Evolutionary conservation across 2,329 filamentous ascomycete genomes (phyloP), one percentile per base, ranked within the genome.

Genomic region (Fonsecaea monophora): DNA sequence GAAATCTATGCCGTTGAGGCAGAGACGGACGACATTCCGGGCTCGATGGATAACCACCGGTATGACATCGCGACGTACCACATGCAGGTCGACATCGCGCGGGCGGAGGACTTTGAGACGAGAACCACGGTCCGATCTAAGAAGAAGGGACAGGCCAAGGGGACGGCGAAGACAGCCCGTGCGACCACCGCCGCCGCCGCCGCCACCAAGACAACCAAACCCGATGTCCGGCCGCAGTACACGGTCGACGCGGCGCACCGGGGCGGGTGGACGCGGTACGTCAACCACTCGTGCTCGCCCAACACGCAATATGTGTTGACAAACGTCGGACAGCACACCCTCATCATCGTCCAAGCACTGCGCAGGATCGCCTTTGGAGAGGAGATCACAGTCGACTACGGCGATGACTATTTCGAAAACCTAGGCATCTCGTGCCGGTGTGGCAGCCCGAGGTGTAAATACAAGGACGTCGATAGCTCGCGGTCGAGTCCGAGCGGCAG

Each of bases 251-350:
- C 69, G 10, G 60, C 60, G 7, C 38, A 56, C 30, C 50, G 35
- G 34, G 71, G 71, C 53, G 71, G 72, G 45, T 73, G 71, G 71
- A 73, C 71, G 15, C 55, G 71, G 7, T 73, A 68, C 50, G 65
- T 73, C 57, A 72, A 72, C 56, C 71, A 73, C 60, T 63, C 42
- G 15, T 73, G 70, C 42, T 3, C 45, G 3, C 48, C 65, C 10
- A 73, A 72, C 50, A 59, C 62, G 2, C 7, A 13, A 0, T 73
- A 62, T 56, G 6, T 18, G 1, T 21, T 13, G 5, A 30, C 57
- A 18, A 66, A 62, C 10, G 6, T 72, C 18, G 66, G 68, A 13
- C 61, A 68, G 32, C 48, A 12, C 10, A 35, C n/a, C 30, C 37
- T 12, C 30, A 38, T 64, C 30, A 4, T 65, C 13, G 35, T 71